Percentiles rank a stretch among this genome's conserved stretches.
These are phyloP conservation scores for Paraphysoderma sedebokerense DNA, from an alignment of 371 early-diverging fungal genomes.

Conservation along the genomic window DNA sequence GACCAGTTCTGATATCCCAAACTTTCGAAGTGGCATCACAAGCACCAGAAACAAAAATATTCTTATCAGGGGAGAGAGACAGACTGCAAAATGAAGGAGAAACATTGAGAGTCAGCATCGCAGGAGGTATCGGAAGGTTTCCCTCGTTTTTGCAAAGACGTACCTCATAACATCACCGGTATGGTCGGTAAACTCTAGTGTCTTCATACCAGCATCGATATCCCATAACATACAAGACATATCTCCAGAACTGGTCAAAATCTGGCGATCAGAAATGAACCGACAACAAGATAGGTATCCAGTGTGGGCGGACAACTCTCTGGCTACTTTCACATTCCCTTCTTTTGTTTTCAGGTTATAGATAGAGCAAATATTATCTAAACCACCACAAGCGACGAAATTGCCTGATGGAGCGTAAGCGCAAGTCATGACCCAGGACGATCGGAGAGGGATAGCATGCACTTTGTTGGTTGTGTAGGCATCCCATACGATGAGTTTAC, in stretches of 20 bases:
- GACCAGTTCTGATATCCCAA: slow-evolving; percentile 89
- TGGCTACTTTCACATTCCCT: slow-evolving; percentile 74
- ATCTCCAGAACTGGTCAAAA: slow-evolving; percentile 88
- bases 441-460: slow-evolving; percentile 89
- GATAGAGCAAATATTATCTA: slow-evolving; percentile 94
- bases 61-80: slow-evolving; percentile 72
- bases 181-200: slow-evolving; percentile 88
- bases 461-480: slow-evolving; percentile 94
- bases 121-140: background rate
- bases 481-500: slow-evolving; percentile 97
- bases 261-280: slow-evolving; percentile 84
- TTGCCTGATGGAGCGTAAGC: slow-evolving; percentile 95
- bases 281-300: slow-evolving; percentile 95
- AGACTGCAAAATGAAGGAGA: slow-evolving; percentile 19
- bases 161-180: slow-evolving; percentile 96
- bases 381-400: slow-evolving; percentile 97
- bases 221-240: slow-evolving; percentile 98
- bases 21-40: slow-evolving; percentile 96
- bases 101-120: background rate
- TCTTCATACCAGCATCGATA: slow-evolving; percentile 87
- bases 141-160: no score
- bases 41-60: slow-evolving; percentile 89
- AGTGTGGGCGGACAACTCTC: slow-evolving; percentile 85
- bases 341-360: slow-evolving; percentile 84
- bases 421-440: slow-evolving; percentile 99